Conservation (phyloP, 805 yeast genomes). For the Candida namnaoensis region DNA sequence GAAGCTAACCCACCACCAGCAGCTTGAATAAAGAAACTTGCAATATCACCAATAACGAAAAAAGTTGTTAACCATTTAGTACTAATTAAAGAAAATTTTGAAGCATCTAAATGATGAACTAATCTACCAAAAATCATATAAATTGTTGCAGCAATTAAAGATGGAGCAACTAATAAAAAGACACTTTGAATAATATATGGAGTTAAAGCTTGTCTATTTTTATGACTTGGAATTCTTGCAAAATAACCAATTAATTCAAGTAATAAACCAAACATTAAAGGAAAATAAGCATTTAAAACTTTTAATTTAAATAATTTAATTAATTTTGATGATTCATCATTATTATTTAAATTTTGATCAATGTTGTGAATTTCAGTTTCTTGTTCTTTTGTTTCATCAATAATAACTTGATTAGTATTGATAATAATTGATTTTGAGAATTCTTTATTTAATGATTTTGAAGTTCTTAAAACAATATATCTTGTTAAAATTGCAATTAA, state of each 20-base stretch:
- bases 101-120: conserved; percentile 8
- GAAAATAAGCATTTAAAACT: too few species aligned
- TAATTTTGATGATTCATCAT: too few species aligned
- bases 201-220: conserved; percentile 2
- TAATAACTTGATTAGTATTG: too few species aligned
- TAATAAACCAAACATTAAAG: conserved; percentile 17
- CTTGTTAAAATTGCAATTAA: too few species aligned
- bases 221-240: conserved; percentile 12
- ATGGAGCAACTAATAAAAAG: conserved; percentile 21
- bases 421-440: too few species aligned
- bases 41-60: conserved; percentile 23
- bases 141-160: conserved; percentile 22
- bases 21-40: conserved; percentile 21
- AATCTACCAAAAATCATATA: conserved; percentile 23
- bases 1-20: conserved; percentile 24
- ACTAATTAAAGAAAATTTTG: conserved; percentile 12
- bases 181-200: conserved; percentile 19
- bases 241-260: conserved; percentile 19
- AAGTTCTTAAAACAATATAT: too few species aligned
- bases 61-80: conserved; percentile 16
- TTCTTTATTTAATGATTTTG: too few species aligned
- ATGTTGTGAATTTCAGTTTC: too few species aligned
- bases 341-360: too few species aligned
- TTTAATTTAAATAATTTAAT: too few species aligned
- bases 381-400: too few species aligned